Conservation (phyloP, 1,284 basidiomycete species). For the Neonothopanus nambi region DNA sequence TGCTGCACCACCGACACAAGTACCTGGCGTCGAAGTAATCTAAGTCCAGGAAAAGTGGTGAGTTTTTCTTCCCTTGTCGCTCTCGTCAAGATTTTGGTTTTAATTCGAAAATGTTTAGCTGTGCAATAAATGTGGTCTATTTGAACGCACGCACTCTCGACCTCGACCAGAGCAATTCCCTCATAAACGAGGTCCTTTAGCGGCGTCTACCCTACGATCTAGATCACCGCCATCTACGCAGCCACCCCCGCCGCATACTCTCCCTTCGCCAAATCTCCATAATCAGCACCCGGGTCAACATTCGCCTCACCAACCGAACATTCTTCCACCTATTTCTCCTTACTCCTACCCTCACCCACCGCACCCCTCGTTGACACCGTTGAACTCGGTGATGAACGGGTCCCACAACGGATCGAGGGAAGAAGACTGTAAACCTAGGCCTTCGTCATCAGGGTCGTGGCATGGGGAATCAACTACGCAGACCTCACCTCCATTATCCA, state of each 20-base stretch:
- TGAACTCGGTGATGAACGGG: slow-evolving; percentile 3
- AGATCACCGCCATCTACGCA: slow-evolving; percentile 6
- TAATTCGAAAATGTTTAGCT: slow-evolving; percentile 42
- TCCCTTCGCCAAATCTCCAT: slow-evolving; percentile 8
- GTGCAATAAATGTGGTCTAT: slow-evolving; percentile 85
- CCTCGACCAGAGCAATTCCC: slow-evolving; percentile 80
- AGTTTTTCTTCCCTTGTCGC: slow-evolving; percentile 29
- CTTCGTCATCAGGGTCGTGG: not conserved
- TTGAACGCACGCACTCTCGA: slow-evolving; percentile 79
- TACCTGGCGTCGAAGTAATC: slow-evolving; percentile 76
- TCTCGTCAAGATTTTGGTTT: slow-evolving; percentile 5
- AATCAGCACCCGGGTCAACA: not conserved
- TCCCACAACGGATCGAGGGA: not conserved
- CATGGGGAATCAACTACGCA: not conserved
- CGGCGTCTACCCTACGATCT: slow-evolving; percentile 8
- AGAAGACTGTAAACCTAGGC: slow-evolving; percentile 1
- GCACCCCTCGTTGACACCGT: slow-evolving; percentile 6
- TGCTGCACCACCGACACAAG: slow-evolving; percentile 72
- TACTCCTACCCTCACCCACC: slow-evolving; percentile 9
- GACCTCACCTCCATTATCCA: slow-evolving; percentile 2
- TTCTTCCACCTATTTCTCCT: slow-evolving; percentile 7
- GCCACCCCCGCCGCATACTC: not conserved
- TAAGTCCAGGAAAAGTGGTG: slow-evolving; percentile 81
- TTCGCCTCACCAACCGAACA: not conserved
- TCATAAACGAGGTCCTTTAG: slow-evolving; percentile 71